phyloP scores from a whole-genome alignment of 1,284 basidiomycete genomes.

The Apiotrichum akiyoshidainum region DNA sequence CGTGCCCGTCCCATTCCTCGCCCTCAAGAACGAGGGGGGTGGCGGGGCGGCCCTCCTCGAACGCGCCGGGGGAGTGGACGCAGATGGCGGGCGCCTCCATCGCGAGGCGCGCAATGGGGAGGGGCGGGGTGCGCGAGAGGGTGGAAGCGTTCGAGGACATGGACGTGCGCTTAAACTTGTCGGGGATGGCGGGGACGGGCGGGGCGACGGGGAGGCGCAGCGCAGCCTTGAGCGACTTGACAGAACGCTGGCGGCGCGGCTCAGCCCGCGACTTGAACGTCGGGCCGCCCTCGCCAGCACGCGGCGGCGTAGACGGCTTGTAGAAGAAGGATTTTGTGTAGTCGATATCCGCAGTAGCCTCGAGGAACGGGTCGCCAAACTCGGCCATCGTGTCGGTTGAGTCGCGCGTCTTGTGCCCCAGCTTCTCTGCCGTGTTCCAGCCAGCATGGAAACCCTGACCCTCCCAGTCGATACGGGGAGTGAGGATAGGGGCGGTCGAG shows the following conservation, averaged over 20 bases:
- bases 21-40: slow-evolving; percentile 45
- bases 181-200: slow-evolving; percentile 40
- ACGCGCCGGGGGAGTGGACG: slow-evolving; percentile 45
- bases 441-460: slow-evolving; percentile 37
- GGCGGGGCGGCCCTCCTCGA: slow-evolving; percentile 41
- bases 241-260: slow-evolving; percentile 32
- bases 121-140: slow-evolving; percentile 5
- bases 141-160: background rate
- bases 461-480: slow-evolving; percentile 40
- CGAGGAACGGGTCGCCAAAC: slow-evolving; percentile 15
- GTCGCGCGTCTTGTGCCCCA: slow-evolving; percentile 4
- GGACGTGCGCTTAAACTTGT: slow-evolving; percentile 11
- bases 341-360: slow-evolving; percentile 28
- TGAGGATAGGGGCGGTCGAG: slow-evolving; percentile 26
- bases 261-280: background rate
- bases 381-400: slow-evolving; percentile 18
- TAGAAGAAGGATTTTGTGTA: slow-evolving; percentile 51
- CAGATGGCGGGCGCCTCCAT: slow-evolving; percentile 36
- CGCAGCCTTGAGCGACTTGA: slow-evolving; percentile 46
- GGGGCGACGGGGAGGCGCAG: slow-evolving; percentile 40
- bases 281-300: slow-evolving; percentile 2
- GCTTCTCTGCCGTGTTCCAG: slow-evolving; percentile 27
- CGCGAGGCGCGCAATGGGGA: slow-evolving; percentile 9
- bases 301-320: slow-evolving; percentile 46
- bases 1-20: slow-evolving; percentile 44